phyloP scores from a whole-genome alignment of 1,284 basidiomycete species.

The Pyrrhoderma noxium region DNA sequence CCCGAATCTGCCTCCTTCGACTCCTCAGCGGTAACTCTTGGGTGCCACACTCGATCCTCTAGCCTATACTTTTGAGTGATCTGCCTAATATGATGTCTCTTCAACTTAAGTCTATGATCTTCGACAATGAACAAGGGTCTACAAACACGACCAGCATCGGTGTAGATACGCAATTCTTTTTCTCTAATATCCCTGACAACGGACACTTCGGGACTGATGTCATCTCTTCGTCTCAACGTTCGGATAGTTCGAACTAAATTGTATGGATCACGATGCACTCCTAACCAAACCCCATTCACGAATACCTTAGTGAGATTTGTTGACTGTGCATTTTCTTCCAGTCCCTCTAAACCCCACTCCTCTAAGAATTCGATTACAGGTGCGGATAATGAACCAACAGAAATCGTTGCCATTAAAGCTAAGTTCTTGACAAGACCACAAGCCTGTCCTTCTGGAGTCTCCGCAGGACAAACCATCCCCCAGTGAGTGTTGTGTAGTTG shows the following conservation, averaged over 20 bases:
- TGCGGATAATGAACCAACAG: constrained; percentile 92
- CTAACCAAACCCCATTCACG: constrained; percentile 99
- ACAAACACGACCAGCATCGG: constrained; percentile 94
- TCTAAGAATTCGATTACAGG: constrained; percentile 98
- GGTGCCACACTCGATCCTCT: constrained; percentile 13
- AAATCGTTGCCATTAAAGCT: constrained; percentile 96
- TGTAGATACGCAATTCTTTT: constrained; percentile 89
- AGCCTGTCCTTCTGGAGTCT: constrained; percentile 98
- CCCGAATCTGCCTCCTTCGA: not conserved
- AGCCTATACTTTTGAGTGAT: constrained; percentile 43
- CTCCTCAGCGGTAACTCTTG: no score
- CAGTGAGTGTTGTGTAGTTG: constrained; percentile 99
- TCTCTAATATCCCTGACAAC: constrained; percentile 97
- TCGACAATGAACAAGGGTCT: constrained; percentile 97
- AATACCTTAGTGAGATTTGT: constrained; percentile 92
- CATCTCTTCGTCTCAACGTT: constrained; percentile 87
- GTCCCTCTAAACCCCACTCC: constrained; percentile 92
- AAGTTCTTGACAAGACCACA: constrained; percentile 99
- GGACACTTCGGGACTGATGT: constrained; percentile 94
- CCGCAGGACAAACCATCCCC: constrained; percentile 99
- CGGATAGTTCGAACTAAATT: constrained; percentile 91
- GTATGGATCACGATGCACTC: constrained; percentile 93
- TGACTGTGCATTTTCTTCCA: constrained; percentile 86
- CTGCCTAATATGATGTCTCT: constrained; percentile 82
- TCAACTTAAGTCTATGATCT: constrained; percentile 75